phyloP scores from a whole-genome alignment of 345 rosid genomes.

The Citrus hindsii region DNA sequence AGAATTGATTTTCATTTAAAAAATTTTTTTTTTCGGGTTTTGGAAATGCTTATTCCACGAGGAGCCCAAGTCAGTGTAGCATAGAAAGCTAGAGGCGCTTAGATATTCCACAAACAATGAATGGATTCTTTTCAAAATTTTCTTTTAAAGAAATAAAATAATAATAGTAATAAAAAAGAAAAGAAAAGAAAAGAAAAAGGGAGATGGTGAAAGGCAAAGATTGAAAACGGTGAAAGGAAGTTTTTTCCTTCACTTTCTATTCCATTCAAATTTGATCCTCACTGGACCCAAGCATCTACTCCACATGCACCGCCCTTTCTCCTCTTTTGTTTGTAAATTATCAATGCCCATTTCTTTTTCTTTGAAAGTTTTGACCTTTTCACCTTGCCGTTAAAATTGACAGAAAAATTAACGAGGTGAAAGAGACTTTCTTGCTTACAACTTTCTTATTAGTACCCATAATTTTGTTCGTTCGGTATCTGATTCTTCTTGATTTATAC shows the following conservation, averaged over 20 bases:
- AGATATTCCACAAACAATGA: slow-evolving; percentile 27
- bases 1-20: not conserved
- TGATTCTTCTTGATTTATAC: slow-evolving; percentile 19
- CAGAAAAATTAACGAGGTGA: not conserved
- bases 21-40: not conserved
- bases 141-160: not conserved
- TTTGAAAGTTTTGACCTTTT: not conserved
- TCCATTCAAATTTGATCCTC: not conserved
- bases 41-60: not conserved
- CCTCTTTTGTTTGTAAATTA: not conserved
- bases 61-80: slow-evolving; percentile 7
- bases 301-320: not conserved
- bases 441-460: not conserved
- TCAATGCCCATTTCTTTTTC: not conserved
- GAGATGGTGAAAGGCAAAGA: not conserved
- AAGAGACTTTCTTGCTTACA: not conserved
- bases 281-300: slow-evolving; percentile 14
- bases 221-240: slow-evolving; percentile 34
- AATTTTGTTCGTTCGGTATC: slow-evolving; percentile 10
- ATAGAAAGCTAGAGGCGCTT: not conserved
- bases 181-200: not conserved
- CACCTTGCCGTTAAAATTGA: not conserved
- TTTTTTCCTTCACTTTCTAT: slow-evolving; percentile 16
- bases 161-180: not conserved
- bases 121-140: not conserved